phyloP scores from a whole-genome alignment of 225 moss, liverwort and hornwort genomes.

The Polytrichum commune region DNA sequence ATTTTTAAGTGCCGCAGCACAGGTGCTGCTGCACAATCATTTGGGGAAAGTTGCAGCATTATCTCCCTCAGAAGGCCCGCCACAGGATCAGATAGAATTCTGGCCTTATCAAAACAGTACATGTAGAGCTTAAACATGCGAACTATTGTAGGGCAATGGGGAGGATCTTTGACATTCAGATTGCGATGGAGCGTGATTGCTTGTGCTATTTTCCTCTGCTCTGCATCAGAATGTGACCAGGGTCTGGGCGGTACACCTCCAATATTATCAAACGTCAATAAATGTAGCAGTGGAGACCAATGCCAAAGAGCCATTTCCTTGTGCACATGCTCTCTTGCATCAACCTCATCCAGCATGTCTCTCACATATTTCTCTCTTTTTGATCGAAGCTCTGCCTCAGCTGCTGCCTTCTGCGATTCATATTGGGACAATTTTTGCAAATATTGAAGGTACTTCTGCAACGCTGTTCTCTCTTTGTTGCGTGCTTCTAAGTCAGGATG shows the following conservation, averaged over 20 bases:
- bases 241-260: conserved; percentile 44
- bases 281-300: conserved; percentile 52
- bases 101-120: conserved; percentile 40
- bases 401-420: conserved; percentile 40
- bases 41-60: conserved; percentile 38
- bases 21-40: conserved; percentile 34
- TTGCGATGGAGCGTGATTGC: conserved; percentile 35
- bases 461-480: conserved; percentile 27
- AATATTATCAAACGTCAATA: conserved; percentile 37
- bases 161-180: conserved; percentile 24
- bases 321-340: conserved; percentile 36
- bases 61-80: conserved; percentile 49
- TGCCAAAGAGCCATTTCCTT: conserved; percentile 51
- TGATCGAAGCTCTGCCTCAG: conserved; percentile 30
- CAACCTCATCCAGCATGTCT: conserved; percentile 40
- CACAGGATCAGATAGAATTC: conserved; percentile 37
- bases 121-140: conserved; percentile 55
- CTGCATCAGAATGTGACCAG: conserved; percentile 47
- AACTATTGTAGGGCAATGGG: conserved; percentile 43
- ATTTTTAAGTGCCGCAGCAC: conserved; percentile 21
- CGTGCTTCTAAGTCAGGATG: conserved; percentile 33
- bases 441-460: conserved; percentile 38
- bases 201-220: conserved; percentile 34
- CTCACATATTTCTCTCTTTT: conserved; percentile 44
- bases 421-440: conserved; percentile 27